These are phyloP conservation scores for Leishmania martiniquensis DNA, from an alignment of 208 protist species.

Conservation along the genomic window DNA sequence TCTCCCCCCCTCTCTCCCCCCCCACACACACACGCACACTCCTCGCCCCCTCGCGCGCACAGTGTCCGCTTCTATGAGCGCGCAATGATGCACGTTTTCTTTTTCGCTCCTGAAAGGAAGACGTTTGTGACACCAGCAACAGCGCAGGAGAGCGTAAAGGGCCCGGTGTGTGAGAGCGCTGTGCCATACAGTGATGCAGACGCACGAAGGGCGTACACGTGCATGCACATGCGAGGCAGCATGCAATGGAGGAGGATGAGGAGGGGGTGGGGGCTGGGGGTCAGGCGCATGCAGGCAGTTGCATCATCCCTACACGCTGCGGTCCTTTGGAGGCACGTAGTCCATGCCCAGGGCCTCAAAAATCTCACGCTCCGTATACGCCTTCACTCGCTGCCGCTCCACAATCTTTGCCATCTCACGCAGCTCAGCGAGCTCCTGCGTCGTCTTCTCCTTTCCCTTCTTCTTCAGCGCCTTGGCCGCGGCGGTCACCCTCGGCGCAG, in stretches of 20 bases:
- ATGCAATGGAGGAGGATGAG: too few relatives aligned
- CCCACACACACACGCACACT: background rate
- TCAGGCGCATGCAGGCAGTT: background rate
- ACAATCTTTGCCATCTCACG: conserved; percentile 52
- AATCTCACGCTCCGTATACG: conserved; percentile 68
- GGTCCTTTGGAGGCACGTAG: conserved; percentile 77
- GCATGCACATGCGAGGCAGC: background rate
- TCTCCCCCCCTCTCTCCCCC: too few relatives aligned
- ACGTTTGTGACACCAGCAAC: too few relatives aligned
- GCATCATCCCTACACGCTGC: conserved; percentile 41
- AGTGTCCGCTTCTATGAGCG: background rate
- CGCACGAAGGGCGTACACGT: background rate
- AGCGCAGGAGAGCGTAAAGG: too few relatives aligned
- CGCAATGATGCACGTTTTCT: too few relatives aligned
- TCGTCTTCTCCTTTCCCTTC: conserved; percentile 32
- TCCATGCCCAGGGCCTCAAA: conserved; percentile 80
- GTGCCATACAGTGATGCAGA: background rate
- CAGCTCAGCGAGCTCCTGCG: conserved; percentile 50
- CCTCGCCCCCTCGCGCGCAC: background rate
- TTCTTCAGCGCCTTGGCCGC: conserved; percentile 21
- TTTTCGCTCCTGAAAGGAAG: too few relatives aligned
- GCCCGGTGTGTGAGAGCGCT: too few relatives aligned
- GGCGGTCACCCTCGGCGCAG: conserved; percentile 3
- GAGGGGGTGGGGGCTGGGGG: too few relatives aligned
- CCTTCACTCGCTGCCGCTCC: conserved; percentile 69